Evolutionary conservation across 768 basidiomycete genomes (phyloP), one percentile per base, ranked within the genome.

Genomic region (Dioszegia aurantiaca): DNA sequence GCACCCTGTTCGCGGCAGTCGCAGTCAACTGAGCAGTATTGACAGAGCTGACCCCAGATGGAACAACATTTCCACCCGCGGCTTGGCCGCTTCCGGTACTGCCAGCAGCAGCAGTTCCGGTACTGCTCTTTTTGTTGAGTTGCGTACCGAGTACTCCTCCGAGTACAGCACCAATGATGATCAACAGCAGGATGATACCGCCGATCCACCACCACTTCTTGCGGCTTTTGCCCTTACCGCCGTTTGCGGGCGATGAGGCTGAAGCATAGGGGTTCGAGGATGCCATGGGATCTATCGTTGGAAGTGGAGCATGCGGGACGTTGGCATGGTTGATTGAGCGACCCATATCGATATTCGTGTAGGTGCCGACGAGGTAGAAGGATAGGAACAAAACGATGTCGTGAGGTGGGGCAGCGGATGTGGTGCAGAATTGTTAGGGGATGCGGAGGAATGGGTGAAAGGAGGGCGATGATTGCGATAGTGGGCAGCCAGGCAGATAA

Each of bases 81-180:
- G 43, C 54, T 14, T 23, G 17, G 16, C 42, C 55, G 46, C 24
- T 49, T 24, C 51, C 48, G 41, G 16, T 26, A 10, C 39, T 33
- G 39, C 11, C 36, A n/a, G 41, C 24, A 28, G 26, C 41, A 10
- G 30, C 47, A 31, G 49, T 11, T 47, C 48, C 62, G 55, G 57
- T 62, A 14, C 45, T 48, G 11, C 59, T 59, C 57, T 81, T 83
- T 28, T 60, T 56, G 49, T 61, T 61, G 46, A 58, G 44, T 24
- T 55, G 53, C 45, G 84, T 83, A 39, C 88, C 92, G 26, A 97
- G 65, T 43, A 97, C 83, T 64, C 87, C 90, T 31, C 88, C 93
- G 39, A 81, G 65, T 44, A 81, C 79, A 42, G 79, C 80, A 33
- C 61, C 80, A 55, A 79, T 62, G 60, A 81, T 76, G 63, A 80